These are phyloP conservation scores for Arthrobotrys entomopaga DNA, from an alignment of 2,329 filamentous ascomycete genomes.

Conservation along the genomic window DNA sequence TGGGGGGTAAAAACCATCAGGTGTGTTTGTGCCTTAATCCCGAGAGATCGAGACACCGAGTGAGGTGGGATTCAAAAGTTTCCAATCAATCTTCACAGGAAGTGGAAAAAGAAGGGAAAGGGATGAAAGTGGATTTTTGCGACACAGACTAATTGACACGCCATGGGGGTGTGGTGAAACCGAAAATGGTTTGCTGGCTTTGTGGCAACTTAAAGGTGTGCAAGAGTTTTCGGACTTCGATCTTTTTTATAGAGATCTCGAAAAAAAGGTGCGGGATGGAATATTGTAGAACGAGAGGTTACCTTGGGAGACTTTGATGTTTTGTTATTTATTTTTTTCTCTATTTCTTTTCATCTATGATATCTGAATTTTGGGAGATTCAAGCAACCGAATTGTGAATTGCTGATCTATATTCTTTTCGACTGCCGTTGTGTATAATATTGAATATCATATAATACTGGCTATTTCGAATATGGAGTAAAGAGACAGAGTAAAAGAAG, in stretches of 20 bases:
- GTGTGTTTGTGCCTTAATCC: too few species aligned
- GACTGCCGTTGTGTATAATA: slow-evolving; percentile 2
- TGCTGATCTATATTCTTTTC: too few species aligned
- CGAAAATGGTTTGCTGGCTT: slow-evolving; percentile 43
- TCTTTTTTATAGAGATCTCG: too few species aligned
- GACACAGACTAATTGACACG: slow-evolving; percentile 56
- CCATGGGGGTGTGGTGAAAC: slow-evolving; percentile 42
- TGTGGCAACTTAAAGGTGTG: slow-evolving; percentile 56
- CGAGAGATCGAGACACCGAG: neutral
- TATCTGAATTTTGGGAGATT: neutral
- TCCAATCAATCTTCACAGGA: neutral
- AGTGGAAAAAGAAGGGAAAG: neutral
- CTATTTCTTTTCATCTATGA: neutral
- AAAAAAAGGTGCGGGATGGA: too few species aligned
- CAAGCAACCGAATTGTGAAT: too few species aligned
- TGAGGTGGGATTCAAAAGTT: slow-evolving; percentile 9
- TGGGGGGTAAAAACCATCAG: neutral
- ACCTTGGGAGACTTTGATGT: neutral
- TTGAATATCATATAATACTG: slow-evolving; percentile 32
- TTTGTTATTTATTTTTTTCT: slow-evolving; percentile 1
- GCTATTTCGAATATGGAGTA: slow-evolving; percentile 4
- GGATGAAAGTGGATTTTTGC: slow-evolving; percentile 48
- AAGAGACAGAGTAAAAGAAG: neutral
- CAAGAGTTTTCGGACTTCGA: too few species aligned
- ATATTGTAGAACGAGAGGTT: too few species aligned